Percentiles rank a stretch among this genome's conserved stretches.
Conservation (phyloP, 202 grass and related monocot species). For the Zoysia matrella region DNA sequence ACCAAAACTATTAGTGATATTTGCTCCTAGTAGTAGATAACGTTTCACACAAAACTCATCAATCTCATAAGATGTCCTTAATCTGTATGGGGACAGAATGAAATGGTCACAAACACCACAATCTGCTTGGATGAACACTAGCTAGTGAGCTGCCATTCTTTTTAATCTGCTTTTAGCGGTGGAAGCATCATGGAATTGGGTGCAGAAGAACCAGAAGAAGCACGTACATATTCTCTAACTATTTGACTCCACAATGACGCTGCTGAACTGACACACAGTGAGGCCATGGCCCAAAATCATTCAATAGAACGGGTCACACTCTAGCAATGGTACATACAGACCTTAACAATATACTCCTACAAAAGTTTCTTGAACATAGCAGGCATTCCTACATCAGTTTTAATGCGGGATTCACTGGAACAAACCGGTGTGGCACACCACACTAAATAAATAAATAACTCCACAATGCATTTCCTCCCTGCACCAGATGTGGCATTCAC, state of each 20-base stretch:
- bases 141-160: neutral
- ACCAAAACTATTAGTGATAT: neutral
- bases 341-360: neutral
- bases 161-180: neutral
- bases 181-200: neutral
- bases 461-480: neutral
- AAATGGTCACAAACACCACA: neutral
- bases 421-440: neutral
- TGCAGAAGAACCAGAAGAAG: neutral
- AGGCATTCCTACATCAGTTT: too few relatives aligned
- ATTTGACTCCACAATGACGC: neutral
- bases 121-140: neutral
- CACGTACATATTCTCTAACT: neutral
- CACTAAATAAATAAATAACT: constrained; percentile 11
- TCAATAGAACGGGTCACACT: too few relatives aligned
- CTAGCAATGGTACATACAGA: neutral
- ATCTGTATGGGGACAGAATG: neutral
- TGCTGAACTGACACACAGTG: neutral
- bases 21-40: neutral
- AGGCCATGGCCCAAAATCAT: too few relatives aligned
- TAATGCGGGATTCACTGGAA: neutral
- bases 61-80: neutral
- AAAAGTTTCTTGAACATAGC: neutral
- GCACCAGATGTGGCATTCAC: neutral
- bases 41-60: neutral